Evolutionary conservation across 1,284 basidiomycete genomes (phyloP).

Genomic region (Ustanciosporium gigantosporum): DNA sequence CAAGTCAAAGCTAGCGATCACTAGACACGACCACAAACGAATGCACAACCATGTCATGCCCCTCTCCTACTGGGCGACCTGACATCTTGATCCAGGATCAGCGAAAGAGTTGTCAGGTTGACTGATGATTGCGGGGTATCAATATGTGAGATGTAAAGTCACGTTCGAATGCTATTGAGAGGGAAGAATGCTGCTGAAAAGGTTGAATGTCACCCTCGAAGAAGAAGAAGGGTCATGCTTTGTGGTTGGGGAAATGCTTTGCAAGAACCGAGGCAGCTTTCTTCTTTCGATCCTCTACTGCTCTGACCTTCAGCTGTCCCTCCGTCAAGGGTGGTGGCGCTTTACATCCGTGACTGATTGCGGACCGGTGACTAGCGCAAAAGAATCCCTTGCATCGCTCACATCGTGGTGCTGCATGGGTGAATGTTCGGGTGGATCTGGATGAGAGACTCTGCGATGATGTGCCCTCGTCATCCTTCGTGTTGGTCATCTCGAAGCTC

Average conservation of each 20-base stretch:
- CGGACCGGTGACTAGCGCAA: slow-evolving; percentile 40
- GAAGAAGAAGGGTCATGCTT: no score
- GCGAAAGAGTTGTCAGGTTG: no score
- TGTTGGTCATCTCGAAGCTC: slow-evolving; percentile 31
- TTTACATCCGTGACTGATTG: slow-evolving; percentile 35
- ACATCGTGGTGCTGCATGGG: slow-evolving; percentile 45
- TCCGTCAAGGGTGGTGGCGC: slow-evolving; percentile 43
- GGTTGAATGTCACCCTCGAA: no score
- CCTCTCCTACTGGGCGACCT: no score
- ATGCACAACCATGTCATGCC: not conserved
- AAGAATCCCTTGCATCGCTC: slow-evolving; percentile 46
- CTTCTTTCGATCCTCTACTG: slow-evolving; percentile 46
- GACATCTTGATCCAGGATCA: no score
- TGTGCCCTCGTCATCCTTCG: not conserved
- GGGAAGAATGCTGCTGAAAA: no score
- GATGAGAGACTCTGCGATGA: no score
- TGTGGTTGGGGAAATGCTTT: slow-evolving; percentile 47
- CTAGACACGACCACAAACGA: not conserved
- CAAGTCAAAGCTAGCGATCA: not conserved
- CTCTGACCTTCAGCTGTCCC: slow-evolving; percentile 42
- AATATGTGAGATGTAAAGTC: no score
- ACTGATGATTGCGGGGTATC: no score
- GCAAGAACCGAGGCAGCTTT: slow-evolving; percentile 47
- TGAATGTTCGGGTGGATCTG: slow-evolving; percentile 20
- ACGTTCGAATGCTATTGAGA: no score